Evolutionary conservation across 2,329 filamentous ascomycete species (phyloP).

Genomic region (Trichoderma koningiopsis): DNA sequence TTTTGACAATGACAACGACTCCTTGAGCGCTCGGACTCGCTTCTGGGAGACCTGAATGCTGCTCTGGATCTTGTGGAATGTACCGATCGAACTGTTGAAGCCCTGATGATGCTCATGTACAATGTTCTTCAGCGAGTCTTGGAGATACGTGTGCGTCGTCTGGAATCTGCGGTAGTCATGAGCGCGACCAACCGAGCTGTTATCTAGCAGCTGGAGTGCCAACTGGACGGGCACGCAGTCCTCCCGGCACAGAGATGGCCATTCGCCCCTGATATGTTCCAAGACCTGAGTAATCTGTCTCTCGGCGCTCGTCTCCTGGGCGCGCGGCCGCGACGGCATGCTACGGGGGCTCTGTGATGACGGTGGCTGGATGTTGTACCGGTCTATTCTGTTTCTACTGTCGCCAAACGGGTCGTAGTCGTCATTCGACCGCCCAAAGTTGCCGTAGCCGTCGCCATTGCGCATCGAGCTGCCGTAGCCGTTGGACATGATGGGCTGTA

Average conservation of each 20-base stretch:
- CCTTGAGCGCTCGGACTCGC: slow-evolving; percentile 78
- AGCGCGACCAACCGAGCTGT: slow-evolving; percentile 87
- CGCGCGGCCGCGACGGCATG: slow-evolving; percentile 42
- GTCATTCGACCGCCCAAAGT: slow-evolving; percentile 44
- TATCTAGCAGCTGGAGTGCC: slow-evolving; percentile 91
- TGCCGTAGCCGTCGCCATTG: slow-evolving; percentile 48
- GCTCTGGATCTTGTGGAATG: slow-evolving; percentile 96
- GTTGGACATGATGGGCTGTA: slow-evolving; percentile 50
- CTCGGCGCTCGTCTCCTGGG: slow-evolving; percentile 54
- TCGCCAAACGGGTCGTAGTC: slow-evolving; percentile 56
- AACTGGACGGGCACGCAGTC: slow-evolving; percentile 93
- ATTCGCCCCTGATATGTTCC: slow-evolving; percentile 82
- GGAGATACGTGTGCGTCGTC: slow-evolving; percentile 82
- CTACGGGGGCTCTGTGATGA: slow-evolving; percentile 39
- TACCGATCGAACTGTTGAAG: slow-evolving; percentile 98
- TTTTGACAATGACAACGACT: slow-evolving; percentile 80
- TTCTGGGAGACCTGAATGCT: slow-evolving; percentile 89
- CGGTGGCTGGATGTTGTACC: slow-evolving; percentile 41
- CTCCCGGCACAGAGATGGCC: slow-evolving; percentile 86
- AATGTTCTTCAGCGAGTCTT: slow-evolving; percentile 88
- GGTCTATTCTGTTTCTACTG: slow-evolving; percentile 45
- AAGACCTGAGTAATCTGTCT: slow-evolving; percentile 66
- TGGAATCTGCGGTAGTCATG: slow-evolving; percentile 85
- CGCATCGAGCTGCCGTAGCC: slow-evolving; percentile 50
- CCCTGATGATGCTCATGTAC: slow-evolving; percentile 99